phyloP scores from a whole-genome alignment of 306 rosid species.

The Quercus robur region DNA sequence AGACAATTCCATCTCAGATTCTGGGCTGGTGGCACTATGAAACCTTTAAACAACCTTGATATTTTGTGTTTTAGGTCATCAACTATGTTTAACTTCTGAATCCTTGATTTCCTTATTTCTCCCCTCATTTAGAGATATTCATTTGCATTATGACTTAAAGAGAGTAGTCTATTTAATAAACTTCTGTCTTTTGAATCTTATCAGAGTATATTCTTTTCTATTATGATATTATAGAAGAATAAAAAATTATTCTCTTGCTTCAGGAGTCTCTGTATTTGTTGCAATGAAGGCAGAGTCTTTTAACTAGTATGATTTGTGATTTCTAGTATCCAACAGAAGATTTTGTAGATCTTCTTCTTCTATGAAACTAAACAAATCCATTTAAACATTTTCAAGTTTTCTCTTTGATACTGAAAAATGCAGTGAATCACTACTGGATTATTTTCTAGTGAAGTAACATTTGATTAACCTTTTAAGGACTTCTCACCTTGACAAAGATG shows the following conservation, averaged over 20 bases:
- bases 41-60: background rate
- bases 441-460: background rate
- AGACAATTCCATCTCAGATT: background rate
- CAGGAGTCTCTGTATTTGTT: background rate
- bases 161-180: background rate
- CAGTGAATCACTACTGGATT: background rate
- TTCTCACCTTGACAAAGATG: background rate
- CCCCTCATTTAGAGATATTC: background rate
- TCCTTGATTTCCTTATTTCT: background rate
- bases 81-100: background rate
- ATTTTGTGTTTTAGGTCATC: background rate
- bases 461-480: background rate
- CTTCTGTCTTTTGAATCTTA: background rate
- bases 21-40: background rate
- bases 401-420: background rate
- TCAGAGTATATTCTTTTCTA: background rate
- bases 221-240: background rate
- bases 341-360: background rate
- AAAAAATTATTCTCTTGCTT: background rate
- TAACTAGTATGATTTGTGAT: background rate
- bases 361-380: background rate
- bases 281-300: background rate
- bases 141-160: background rate
- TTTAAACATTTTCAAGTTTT: background rate
- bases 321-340: background rate